Base-by-base conservation (phyloP, 805 yeast genomes). In the Cyberlindnera nakhonratchasimensis region DNA sequence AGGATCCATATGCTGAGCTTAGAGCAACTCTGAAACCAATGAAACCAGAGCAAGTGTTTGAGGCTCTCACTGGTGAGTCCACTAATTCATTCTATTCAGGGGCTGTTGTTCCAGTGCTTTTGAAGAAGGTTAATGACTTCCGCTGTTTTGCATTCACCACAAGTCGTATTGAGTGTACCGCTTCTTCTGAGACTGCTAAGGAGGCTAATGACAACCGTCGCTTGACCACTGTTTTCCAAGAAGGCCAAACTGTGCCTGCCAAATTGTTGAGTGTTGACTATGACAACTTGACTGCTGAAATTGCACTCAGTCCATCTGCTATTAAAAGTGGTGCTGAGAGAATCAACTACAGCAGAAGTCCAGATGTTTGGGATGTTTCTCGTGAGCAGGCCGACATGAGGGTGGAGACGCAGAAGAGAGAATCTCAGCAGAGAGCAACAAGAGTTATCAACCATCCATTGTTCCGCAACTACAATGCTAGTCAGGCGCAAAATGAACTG, bases 371-470 rank as follows among this genome's bases (percentile, higher is more conserved):
- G 97, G 91, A 91, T 58, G 71, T 77, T 50, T 79, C 71, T 12
- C 83, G 85, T 22, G 96, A 88, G 63, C 69, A 75, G 43, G 69
- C 67, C n/a, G 95, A 88, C 62, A 57, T 65, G 17, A 75, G 69
- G 36, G 69, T 66, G 37, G 91, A 82, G 52, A 65, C 65, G 39
- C 77, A 79, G 12, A 75, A 73, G 59, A 84, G 79, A 50, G 79
- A 79, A 47, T 81, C 80, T 22, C 79, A 82, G 55, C 77, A 79
- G 39, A 80, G 84, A 46, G 74, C 80, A 48, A 76, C 81, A 25
- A 79, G 96, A 59, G 82, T 86, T 51, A 76, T 93, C 54, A 91
- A 89, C 60, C 99, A 93, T 68, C 95, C 96, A 29, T 77, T 84
- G 61, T 93, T 86, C 75, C 84, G 80, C 54, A 83, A 86, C 48